Base-by-base conservation (phyloP, 768 basidiomycete genomes). In the Pholiota conissans region DNA sequence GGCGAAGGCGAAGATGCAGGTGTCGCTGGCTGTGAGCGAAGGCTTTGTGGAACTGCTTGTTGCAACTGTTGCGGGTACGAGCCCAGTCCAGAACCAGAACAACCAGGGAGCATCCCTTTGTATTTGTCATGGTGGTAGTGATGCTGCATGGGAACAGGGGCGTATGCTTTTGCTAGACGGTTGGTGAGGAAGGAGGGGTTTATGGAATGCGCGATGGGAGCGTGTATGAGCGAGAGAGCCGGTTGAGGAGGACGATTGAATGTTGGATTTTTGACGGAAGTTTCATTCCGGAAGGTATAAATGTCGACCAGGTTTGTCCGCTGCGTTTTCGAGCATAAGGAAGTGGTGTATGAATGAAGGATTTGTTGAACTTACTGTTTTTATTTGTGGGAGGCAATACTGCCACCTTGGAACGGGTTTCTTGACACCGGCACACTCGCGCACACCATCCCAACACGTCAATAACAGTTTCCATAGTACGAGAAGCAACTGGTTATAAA, bases 391-490 rank as follows among this genome's bases (percentile, higher is more conserved):
- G 76, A 1, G 89, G 84, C 18, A 99, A 77, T 1, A 89, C 90
- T 13, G 91, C 84, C 39, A 97, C 77, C 65, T 98, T 95, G 51
- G 83, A 1, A 92, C 84, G 6, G 97, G 77, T 53, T 81, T 88
- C 74, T 95, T 95, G 45, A 89, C 93, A 47, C 92, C 85, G 7
- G 77, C 78, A 40, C 91, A 83, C 63, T 98, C 96, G 57, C 90
- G 86, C 60, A 96, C 82, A 5, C 97, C 97, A 39, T 97, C 97
- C 66, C 94, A 89, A 70, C 93, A 97, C 30, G 93, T 86, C 46
- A 99, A 76, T 37, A 98, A 73, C 0, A 92, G 86, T 70, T 98
- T 99, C 97, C 97, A 99, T 8, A 97, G 77, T 0, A 99, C 83
- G 14, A 98, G 83, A 11, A 99, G 82, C 3, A 98, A 84, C 95